Conservation (phyloP, 371 early-diverging fungal species). For the Mortierella sp. region DNA sequence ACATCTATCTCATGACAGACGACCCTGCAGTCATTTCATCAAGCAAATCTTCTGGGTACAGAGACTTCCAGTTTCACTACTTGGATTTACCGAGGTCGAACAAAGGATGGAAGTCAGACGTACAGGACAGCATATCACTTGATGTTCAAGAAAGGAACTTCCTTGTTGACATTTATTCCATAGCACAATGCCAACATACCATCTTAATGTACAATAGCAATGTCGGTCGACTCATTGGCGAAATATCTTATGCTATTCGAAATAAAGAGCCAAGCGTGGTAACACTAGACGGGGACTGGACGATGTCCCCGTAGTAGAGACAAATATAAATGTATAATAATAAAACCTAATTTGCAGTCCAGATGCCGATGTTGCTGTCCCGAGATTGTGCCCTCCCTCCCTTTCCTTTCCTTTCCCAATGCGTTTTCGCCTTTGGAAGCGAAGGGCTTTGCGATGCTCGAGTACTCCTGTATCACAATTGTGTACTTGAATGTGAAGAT, state of each 20-base stretch:
- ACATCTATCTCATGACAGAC: constrained; percentile 26
- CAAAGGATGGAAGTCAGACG: constrained; percentile 11
- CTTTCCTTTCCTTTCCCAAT: too few relatives aligned
- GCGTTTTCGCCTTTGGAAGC: too few relatives aligned
- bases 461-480: too few relatives aligned
- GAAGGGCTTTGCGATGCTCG: too few relatives aligned
- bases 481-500: too few relatives aligned
- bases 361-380: too few relatives aligned
- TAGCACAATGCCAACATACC: constrained; percentile 17
- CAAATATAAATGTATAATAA: too few relatives aligned
- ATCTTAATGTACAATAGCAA: constrained; percentile 28
- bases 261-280: constrained; percentile 16
- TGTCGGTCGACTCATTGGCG: constrained; percentile 24
- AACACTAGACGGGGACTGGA: constrained; percentile 17
- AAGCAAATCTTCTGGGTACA: background rate
- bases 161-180: constrained; percentile 17
- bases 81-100: constrained; percentile 12
- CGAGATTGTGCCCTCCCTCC: too few relatives aligned
- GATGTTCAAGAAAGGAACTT: constrained; percentile 17
- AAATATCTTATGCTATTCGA: constrained; percentile 12
- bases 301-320: constrained; percentile 1
- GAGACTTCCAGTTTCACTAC: constrained; percentile 9
- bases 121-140: background rate
- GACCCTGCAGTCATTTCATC: constrained; percentile 17
- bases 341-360: too few relatives aligned